Evolutionary conservation across 305 asterid genomes (phyloP).

Genomic region (Fraxinus sp.): DNA sequence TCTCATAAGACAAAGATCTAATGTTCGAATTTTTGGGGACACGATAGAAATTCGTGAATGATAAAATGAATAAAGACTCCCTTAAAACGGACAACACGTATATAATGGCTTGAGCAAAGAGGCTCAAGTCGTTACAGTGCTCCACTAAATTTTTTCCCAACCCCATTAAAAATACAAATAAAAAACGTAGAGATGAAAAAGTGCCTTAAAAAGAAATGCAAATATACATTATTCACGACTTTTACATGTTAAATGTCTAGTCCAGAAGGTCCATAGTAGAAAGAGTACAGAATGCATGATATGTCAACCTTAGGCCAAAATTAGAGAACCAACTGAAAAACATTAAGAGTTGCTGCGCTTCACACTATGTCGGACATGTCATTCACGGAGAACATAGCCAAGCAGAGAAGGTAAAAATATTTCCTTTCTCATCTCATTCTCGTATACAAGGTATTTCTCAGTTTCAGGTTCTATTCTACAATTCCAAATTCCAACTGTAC

Average conservation of each 20-base stretch:
- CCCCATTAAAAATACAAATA: not conserved
- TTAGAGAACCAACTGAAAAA: not conserved
- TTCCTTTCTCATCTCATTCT: conserved; percentile 16
- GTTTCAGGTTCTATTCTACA: conserved; percentile 21
- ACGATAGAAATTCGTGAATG: not conserved
- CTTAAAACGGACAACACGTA: not conserved
- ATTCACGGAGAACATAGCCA: not conserved
- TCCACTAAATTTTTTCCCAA: not conserved
- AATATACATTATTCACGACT: not conserved
- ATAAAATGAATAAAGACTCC: too few species aligned
- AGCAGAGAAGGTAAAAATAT: conserved; percentile 2
- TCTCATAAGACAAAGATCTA: not conserved
- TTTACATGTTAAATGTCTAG: not conserved
- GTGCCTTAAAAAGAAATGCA: not conserved
- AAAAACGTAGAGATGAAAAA: not conserved
- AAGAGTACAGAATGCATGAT: not conserved
- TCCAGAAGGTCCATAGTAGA: not conserved
- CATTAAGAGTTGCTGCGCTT: not conserved
- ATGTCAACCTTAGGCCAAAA: not conserved
- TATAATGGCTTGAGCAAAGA: not conserved
- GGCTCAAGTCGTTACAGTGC: not conserved
- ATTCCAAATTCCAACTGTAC: conserved; percentile 31
- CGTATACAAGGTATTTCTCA: conserved; percentile 22
- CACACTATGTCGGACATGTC: not conserved
- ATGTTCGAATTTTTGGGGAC: not conserved